Conservation (phyloP, 306 rosid genomes). For the Lagenaria siceraria region DNA sequence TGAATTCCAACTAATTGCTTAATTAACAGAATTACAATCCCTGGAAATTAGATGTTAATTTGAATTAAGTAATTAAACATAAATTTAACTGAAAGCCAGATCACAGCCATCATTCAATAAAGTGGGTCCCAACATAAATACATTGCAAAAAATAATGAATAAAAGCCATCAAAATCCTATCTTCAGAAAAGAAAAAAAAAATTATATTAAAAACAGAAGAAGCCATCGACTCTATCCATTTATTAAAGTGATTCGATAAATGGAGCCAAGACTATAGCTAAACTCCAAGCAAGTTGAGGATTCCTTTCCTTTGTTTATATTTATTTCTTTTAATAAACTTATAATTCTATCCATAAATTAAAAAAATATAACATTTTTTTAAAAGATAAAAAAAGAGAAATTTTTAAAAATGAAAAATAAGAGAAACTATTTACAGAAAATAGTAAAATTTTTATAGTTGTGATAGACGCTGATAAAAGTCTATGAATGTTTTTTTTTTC, state of each 20-base stretch:
- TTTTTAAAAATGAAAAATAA: too few relatives aligned
- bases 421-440: too few relatives aligned
- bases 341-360: too few relatives aligned
- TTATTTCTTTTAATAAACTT: background rate
- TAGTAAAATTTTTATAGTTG: too few relatives aligned
- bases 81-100: background rate
- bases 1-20: too few relatives aligned
- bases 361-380: too few relatives aligned
- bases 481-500: too few relatives aligned
- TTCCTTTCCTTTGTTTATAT: background rate
- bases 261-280: background rate
- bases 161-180: background rate
- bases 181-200: background rate
- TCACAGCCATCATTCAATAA: background rate
- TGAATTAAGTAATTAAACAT: background rate
- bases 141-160: background rate
- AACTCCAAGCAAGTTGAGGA: background rate
- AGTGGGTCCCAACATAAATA: background rate
- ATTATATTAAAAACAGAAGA: background rate
- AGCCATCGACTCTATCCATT: background rate
- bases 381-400: too few relatives aligned
- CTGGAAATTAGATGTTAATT: background rate
- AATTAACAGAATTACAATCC: too few relatives aligned
- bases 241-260: background rate
- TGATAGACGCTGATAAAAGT: too few relatives aligned